phyloP scores from a whole-genome alignment of 495 filamentous ascomycete genomes.

The Chaetomium tenue region DNA sequence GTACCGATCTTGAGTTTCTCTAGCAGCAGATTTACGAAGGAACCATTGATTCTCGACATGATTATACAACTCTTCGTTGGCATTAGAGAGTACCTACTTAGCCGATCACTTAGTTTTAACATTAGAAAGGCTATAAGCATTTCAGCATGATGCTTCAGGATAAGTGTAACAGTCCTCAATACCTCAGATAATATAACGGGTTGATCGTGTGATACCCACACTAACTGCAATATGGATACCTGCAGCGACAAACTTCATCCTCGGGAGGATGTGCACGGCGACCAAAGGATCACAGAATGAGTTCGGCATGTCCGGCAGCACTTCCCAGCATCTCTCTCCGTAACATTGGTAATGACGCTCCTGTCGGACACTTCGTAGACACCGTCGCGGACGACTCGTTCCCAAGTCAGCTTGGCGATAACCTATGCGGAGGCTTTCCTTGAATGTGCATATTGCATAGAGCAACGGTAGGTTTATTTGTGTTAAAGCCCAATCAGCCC shows the following conservation, averaged over 20 bases:
- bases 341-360: neutral
- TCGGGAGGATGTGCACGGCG: conserved; percentile 2
- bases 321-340: neutral
- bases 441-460: neutral
- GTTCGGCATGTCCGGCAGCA: neutral
- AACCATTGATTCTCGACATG: conserved; percentile 7
- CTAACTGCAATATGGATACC: neutral
- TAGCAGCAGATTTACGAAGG: conserved; percentile 10
- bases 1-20: no score
- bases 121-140: neutral
- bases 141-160: neutral
- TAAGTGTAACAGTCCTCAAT: neutral
- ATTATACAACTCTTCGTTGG: neutral
- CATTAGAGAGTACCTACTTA: neutral
- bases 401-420: neutral
- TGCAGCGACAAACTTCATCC: neutral
- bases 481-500: no score
- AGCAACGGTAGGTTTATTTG: conserved; percentile 7
- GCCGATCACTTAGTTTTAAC: neutral
- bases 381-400: neutral
- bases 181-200: neutral
- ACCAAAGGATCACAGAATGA: conserved; percentile 6
- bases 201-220: neutral
- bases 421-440: neutral
- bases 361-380: neutral